Evolutionary conservation across 495 filamentous ascomycete species (phyloP), one percentile per base, ranked within the genome.

Genomic region (Chaetomium tenue): DNA sequence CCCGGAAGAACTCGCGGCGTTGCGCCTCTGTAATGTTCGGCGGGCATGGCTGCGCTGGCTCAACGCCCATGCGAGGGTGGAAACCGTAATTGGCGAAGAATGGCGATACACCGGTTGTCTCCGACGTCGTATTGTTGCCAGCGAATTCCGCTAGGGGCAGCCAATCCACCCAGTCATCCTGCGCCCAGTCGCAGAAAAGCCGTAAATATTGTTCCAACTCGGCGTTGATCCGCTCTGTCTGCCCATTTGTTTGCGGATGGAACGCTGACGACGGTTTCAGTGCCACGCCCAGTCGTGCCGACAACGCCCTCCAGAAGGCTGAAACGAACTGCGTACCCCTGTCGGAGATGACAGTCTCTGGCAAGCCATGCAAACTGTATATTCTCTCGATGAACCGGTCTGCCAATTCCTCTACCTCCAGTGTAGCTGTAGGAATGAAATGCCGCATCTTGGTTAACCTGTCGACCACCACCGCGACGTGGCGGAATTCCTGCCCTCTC

Each of bases 151-250:
- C 54, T 25, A 57, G 54, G 2, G 37, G 30, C 28, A 57, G 33
- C 54, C 15, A 57, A 22, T 57, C 54, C 1, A 57, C 54, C 54
- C n/a, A 57, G 54, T 57, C 33, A 15, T 57, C n/a, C 20, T 57
- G 9, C 11, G 37, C 33, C 33, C n/a, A 57, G 54, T 39, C 54
- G 1, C 22, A 1, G 18, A 55, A 55, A 1, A 55, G 52, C 26
- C 26, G 2, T n/a, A 55, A 30, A 33, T 55, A 55, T 37, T 55
- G 28, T 30, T 57, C 54, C n/a, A 57, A 40, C 9, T 57, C n/a
- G 1, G 37, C 37, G 9, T 57, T 57, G 20, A 39, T 57, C 1
- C n/a, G 54, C 20, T 57, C n/a, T 4, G 15, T 40, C 18, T 57
- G 13, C 1, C 54, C 9, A 15, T 57, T 57, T 5, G 54, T 39